phyloP scores from a whole-genome alignment of 768 basidiomycete genomes.

The Postia placenta region DNA sequence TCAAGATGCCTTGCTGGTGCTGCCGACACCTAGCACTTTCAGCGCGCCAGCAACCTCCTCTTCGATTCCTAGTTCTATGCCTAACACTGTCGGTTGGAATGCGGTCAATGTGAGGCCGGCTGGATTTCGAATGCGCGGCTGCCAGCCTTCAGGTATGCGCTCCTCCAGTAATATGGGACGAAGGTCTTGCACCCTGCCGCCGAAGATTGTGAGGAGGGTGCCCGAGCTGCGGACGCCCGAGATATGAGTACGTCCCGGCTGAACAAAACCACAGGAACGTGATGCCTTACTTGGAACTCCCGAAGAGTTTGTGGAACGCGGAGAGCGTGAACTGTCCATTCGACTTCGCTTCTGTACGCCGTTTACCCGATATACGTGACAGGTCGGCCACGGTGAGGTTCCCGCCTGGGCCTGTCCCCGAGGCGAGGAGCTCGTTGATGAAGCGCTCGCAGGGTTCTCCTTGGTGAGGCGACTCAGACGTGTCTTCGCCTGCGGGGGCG shows the following conservation, averaged over 20 bases:
- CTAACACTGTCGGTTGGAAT: slow-evolving; percentile 40
- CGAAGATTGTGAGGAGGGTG: slow-evolving; percentile 60
- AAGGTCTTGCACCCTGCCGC: slow-evolving; percentile 53
- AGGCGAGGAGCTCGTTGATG: slow-evolving; percentile 50
- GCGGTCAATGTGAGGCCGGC: slow-evolving; percentile 53
- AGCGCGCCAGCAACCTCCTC: slow-evolving; percentile 18
- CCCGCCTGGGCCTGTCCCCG: slow-evolving; percentile 47
- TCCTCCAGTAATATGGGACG: slow-evolving; percentile 58
- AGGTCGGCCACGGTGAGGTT: slow-evolving; percentile 53
- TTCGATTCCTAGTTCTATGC: slow-evolving; percentile 25
- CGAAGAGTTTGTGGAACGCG: slow-evolving; percentile 53
- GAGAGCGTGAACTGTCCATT: slow-evolving; percentile 55
- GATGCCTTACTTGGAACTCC: slow-evolving; percentile 58
- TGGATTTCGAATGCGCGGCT: slow-evolving; percentile 47
- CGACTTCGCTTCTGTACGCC: slow-evolving; percentile 47
- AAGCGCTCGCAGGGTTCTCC: slow-evolving; percentile 38
- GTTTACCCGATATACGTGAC: slow-evolving; percentile 48
- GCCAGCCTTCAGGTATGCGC: slow-evolving; percentile 66
- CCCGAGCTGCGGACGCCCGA: slow-evolving; percentile 38
- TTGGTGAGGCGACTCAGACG: slow-evolving; percentile 44
- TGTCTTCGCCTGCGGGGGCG: slow-evolving; percentile 45
- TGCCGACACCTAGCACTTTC: not conserved
- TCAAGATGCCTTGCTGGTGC: too few relatives aligned
- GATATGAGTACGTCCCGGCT: not conserved
- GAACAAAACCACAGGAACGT: not conserved